phyloP scores from a whole-genome alignment of 2,329 filamentous ascomycete species.

The Colletotrichum incanum region DNA sequence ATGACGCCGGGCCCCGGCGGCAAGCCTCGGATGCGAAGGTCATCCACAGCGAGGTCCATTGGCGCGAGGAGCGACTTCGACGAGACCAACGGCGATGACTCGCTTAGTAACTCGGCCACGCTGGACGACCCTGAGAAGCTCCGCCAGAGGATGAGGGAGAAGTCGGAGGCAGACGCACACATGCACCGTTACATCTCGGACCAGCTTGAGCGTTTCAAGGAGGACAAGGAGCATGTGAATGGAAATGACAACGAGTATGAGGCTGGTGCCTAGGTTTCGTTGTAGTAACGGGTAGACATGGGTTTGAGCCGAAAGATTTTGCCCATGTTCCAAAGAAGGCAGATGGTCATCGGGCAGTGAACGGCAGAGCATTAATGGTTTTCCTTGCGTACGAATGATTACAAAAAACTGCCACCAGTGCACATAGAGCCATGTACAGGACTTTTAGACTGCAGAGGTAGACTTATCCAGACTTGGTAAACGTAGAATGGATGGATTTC shows the following conservation, averaged over 20 bases:
- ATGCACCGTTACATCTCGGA: slow-evolving; percentile 87
- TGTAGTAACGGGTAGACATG: not conserved
- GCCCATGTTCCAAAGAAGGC: not conserved
- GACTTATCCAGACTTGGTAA: slow-evolving; percentile 10
- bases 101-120: slow-evolving; percentile 38
- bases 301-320: not conserved
- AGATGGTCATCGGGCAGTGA: not conserved
- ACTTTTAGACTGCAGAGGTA: slow-evolving; percentile 34
- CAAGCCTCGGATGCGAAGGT: slow-evolving; percentile 77
- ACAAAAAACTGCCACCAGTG: slow-evolving; percentile 22
- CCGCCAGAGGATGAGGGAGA: slow-evolving; percentile 66
- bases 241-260: slow-evolving; percentile 64
- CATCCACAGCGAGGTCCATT: slow-evolving; percentile 87
- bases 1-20: slow-evolving; percentile 43
- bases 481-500: slow-evolving; percentile 17
- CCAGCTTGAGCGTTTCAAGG: slow-evolving; percentile 80
- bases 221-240: slow-evolving; percentile 48
- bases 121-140: slow-evolving; percentile 51
- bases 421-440: slow-evolving; percentile 37
- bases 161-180: slow-evolving; percentile 75
- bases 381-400: slow-evolving; percentile 24
- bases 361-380: not conserved
- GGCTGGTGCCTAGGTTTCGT: slow-evolving; percentile 47
- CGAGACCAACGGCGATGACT: slow-evolving; percentile 63
- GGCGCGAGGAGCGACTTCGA: slow-evolving; percentile 87